Conservation (phyloP, 306 rosid species). For the Albizia julibrissin region DNA sequence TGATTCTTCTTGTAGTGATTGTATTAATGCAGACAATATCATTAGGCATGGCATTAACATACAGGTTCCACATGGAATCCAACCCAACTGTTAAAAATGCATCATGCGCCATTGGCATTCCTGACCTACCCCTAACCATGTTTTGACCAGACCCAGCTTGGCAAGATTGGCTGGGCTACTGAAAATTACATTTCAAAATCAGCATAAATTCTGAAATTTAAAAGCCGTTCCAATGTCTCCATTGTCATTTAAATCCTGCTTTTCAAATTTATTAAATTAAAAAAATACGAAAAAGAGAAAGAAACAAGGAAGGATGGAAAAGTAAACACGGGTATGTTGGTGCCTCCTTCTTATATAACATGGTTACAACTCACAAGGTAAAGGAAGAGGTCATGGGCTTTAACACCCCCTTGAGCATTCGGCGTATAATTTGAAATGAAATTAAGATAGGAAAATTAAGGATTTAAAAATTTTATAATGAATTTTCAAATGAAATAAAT, state of each 20-base stretch:
- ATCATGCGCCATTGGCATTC: background rate
- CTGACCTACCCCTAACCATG: background rate
- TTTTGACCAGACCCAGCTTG: background rate
- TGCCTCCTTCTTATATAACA: background rate
- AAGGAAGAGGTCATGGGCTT: conserved; percentile 18
- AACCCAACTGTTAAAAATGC: background rate
- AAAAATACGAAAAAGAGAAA: background rate
- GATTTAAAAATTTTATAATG: conserved; percentile 9
- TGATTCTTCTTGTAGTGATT: background rate
- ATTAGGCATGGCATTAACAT: background rate
- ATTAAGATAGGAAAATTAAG: background rate
- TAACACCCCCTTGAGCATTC: background rate
- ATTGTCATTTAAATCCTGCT: background rate
- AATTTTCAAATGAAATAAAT: background rate
- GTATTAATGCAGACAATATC: background rate
- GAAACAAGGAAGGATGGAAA: background rate
- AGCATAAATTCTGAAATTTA: background rate
- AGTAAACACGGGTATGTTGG: conserved; percentile 2
- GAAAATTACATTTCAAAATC: background rate
- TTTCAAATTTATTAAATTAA: background rate
- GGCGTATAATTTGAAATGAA: background rate
- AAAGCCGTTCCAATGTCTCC: background rate
- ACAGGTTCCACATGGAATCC: background rate
- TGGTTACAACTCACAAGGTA: background rate
- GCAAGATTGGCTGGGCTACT: background rate